Evolutionary conservation across 306 rosid genomes (phyloP).

Genomic region (Biancaea sappan): DNA sequence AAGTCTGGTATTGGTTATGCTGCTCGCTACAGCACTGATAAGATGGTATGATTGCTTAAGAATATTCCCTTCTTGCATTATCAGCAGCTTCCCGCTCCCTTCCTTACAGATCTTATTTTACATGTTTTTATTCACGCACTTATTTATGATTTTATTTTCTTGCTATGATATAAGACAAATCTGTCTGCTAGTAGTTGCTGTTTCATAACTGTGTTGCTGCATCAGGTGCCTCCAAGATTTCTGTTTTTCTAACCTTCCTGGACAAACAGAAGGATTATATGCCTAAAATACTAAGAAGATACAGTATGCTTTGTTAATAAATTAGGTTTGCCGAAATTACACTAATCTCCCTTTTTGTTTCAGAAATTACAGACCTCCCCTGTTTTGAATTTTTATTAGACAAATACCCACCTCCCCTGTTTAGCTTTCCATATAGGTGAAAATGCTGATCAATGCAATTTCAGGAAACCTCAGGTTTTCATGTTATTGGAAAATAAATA

Average conservation of each 20-base stretch:
- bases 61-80: neutral
- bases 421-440: neutral
- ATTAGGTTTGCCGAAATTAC: constrained; percentile 14
- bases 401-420: neutral
- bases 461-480: constrained; percentile 5
- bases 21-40: constrained; percentile 90
- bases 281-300: neutral
- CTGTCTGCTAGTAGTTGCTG: neutral
- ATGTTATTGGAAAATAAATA: neutral
- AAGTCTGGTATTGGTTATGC: constrained; percentile 96
- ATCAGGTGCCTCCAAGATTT: constrained; percentile 1
- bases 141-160: neutral
- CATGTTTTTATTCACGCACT: neutral
- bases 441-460: neutral
- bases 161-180: constrained; percentile 5
- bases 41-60: constrained; percentile 62
- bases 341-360: neutral
- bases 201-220: neutral
- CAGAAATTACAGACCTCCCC: constrained; percentile 15
- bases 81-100: neutral
- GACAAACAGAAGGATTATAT: neutral
- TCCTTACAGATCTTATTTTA: neutral
- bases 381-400: neutral
- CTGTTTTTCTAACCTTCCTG: constrained; percentile 18
- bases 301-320: neutral